phyloP scores from a whole-genome alignment of 805 yeast genomes.

The Kluyveromyces dobzhanskii region DNA sequence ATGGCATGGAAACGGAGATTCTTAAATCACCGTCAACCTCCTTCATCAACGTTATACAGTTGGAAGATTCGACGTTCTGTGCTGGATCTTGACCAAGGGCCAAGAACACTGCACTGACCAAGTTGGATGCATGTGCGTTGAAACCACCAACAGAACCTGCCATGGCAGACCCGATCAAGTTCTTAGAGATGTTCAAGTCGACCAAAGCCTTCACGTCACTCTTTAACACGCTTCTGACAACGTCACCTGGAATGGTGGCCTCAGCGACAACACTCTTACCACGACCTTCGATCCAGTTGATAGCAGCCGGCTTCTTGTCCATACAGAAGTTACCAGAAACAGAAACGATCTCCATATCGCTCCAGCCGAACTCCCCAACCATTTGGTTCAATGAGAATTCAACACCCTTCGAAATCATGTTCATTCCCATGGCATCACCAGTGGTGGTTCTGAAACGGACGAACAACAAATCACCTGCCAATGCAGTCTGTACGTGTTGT shows the following conservation, averaged over 20 bases:
- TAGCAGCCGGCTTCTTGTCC: slow-evolving; percentile 96
- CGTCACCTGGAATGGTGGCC: slow-evolving; percentile 76
- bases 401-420: slow-evolving; percentile 98
- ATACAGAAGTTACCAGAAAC: slow-evolving; percentile 97
- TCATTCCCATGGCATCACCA: slow-evolving; percentile 99
- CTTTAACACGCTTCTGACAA: slow-evolving; percentile 75
- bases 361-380: slow-evolving; percentile 85
- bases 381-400: slow-evolving; percentile 77
- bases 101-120: slow-evolving; percentile 86
- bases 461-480: slow-evolving; percentile 85
- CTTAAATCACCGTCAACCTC: slow-evolving; percentile 74
- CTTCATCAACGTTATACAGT: slow-evolving; percentile 93
- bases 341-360: slow-evolving; percentile 86
- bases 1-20: slow-evolving; percentile 98
- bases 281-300: slow-evolving; percentile 99
- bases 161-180: slow-evolving; percentile 94
- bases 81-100: slow-evolving; percentile 99
- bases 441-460: slow-evolving; percentile 97
- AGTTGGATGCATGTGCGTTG: slow-evolving; percentile 96
- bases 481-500: slow-evolving; percentile 82
- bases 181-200: slow-evolving; percentile 80
- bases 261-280: slow-evolving; percentile 98
- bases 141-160: slow-evolving; percentile 98
- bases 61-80: slow-evolving; percentile 94
- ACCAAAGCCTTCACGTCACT: slow-evolving; percentile 90